Conservation (phyloP, 352 stramenopile species). For the Pythium dissimile region DNA sequence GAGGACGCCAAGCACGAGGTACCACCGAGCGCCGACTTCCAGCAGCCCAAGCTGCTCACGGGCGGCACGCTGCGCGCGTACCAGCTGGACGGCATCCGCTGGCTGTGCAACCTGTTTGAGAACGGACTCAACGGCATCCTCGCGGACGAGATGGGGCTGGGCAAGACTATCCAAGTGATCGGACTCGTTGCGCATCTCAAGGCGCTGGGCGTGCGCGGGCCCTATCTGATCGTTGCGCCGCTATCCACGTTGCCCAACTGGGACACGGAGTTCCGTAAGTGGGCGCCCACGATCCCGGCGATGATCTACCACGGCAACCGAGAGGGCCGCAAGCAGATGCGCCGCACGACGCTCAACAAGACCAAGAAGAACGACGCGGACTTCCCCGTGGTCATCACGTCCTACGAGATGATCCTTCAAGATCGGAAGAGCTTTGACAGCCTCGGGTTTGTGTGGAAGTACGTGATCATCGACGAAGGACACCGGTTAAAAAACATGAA, state of each 20-base stretch:
- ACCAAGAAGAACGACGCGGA: slow-evolving; percentile 52
- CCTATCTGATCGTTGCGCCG: slow-evolving; percentile 97
- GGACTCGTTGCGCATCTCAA: slow-evolving; percentile 94
- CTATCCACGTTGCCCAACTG: slow-evolving; percentile 98
- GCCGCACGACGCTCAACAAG: slow-evolving; percentile 43
- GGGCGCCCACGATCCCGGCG: slow-evolving; percentile 89
- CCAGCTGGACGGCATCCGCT: slow-evolving; percentile 96
- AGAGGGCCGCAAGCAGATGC: slow-evolving; percentile 41
- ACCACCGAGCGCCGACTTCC: slow-evolving; percentile 41
- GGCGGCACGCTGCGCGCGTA: slow-evolving; percentile 91
- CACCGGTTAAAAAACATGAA: slow-evolving; percentile 98
- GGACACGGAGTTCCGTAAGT: slow-evolving; percentile 89
- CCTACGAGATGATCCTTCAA: slow-evolving; percentile 85
- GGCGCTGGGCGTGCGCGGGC: slow-evolving; percentile 84
- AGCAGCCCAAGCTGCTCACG: slow-evolving; percentile 73
- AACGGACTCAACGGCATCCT: slow-evolving; percentile 94
- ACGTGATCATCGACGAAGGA: slow-evolving; percentile 97
- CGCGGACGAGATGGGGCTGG: slow-evolving; percentile 87
- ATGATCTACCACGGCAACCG: slow-evolving; percentile 97
- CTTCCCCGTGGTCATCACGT: slow-evolving; percentile 87
- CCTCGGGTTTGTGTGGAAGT: slow-evolving; percentile 87
- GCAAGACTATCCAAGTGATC: slow-evolving; percentile 92
- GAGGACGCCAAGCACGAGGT: slow-evolving; percentile 46
- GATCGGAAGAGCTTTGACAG: slow-evolving; percentile 58
- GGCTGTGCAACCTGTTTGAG: slow-evolving; percentile 97